Evolutionary conservation across 352 stramenopile genomes (phyloP).

Genomic region (Elongisporangium prolatum): DNA sequence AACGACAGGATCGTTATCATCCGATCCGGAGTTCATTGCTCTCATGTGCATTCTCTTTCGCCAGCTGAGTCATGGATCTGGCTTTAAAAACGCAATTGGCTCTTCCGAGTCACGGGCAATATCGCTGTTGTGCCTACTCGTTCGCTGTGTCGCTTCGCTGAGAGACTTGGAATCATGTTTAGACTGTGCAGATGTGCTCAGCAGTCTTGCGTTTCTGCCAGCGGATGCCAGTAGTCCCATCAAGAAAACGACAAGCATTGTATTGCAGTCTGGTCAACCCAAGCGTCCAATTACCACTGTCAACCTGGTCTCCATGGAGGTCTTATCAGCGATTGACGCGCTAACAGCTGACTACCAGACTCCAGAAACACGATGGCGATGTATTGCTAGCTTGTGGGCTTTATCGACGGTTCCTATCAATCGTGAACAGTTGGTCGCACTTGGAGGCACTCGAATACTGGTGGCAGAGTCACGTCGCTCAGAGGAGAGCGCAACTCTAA

Average conservation of each 20-base stretch:
- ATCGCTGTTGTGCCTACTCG: conserved; percentile 45
- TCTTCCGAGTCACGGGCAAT: conserved; percentile 7
- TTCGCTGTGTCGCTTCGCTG: conserved; percentile 13
- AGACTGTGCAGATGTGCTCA: conserved; percentile 61
- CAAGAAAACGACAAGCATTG: background rate
- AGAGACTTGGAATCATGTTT: conserved; percentile 38
- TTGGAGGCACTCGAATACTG: conserved; percentile 43
- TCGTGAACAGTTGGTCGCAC: conserved; percentile 35
- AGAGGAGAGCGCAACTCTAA: conserved; percentile 14
- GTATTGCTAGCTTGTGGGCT: conserved; percentile 49
- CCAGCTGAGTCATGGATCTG: conserved; percentile 40
- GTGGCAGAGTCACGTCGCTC: conserved; percentile 34
- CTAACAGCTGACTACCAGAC: conserved; percentile 31
- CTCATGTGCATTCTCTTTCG: conserved; percentile 57
- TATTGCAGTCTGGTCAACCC: no score
- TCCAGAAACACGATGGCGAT: conserved; percentile 57
- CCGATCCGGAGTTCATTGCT: conserved; percentile 30
- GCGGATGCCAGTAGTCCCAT: conserved; percentile 3
- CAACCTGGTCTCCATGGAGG: conserved; percentile 11
- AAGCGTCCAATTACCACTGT: conserved; percentile 1
- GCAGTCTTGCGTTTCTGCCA: conserved; percentile 40
- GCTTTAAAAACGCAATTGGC: conserved; percentile 9
- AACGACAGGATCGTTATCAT: conserved; percentile 2
- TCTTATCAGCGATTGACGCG: conserved; percentile 28
- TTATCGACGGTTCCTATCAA: conserved; percentile 39